These are phyloP conservation scores for Haematococcus sp. DNA, from an alignment of 139 green algal species.

Conservation along the genomic window DNA sequence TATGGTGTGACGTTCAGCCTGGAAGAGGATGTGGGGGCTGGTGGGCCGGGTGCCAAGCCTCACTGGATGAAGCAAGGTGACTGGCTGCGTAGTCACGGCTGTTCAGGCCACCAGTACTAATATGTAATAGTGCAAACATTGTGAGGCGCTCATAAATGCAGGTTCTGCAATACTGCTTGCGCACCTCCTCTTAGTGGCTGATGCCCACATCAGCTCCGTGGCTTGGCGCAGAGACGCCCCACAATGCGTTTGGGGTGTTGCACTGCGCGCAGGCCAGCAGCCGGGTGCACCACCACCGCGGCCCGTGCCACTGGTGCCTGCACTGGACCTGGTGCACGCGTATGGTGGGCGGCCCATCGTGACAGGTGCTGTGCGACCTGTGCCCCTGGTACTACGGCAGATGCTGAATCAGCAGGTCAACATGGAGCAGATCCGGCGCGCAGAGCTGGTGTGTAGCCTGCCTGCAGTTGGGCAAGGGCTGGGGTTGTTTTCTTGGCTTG, in stretches of 20 bases:
- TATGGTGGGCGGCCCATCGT: slow-evolving; percentile 17
- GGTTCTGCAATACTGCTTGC: too few species aligned
- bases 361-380: not conserved
- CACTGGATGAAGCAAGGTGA: slow-evolving; percentile 7
- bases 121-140: too few species aligned
- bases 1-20: slow-evolving; percentile 65
- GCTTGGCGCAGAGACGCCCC: too few species aligned
- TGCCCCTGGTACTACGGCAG: slow-evolving; percentile 71
- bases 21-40: slow-evolving; percentile 12
- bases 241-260: too few species aligned
- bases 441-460: slow-evolving; percentile 34
- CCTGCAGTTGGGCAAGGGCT: too few species aligned
- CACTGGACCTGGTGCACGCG: slow-evolving; percentile 50
- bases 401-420: slow-evolving; percentile 65
- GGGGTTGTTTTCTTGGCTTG: too few species aligned
- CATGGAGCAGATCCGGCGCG: slow-evolving; percentile 65
- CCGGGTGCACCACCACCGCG: not conserved
- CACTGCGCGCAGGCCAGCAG: not conserved
- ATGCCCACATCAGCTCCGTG: too few species aligned
- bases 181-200: too few species aligned
- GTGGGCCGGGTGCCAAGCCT: not conserved
- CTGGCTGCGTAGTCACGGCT: not conserved
- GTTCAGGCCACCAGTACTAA: too few species aligned
- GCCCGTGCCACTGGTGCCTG: slow-evolving; percentile 39
- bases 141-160: too few species aligned